Conservation (phyloP, 78 protist species). For the Planoprotostelium fungivorum region DNA sequence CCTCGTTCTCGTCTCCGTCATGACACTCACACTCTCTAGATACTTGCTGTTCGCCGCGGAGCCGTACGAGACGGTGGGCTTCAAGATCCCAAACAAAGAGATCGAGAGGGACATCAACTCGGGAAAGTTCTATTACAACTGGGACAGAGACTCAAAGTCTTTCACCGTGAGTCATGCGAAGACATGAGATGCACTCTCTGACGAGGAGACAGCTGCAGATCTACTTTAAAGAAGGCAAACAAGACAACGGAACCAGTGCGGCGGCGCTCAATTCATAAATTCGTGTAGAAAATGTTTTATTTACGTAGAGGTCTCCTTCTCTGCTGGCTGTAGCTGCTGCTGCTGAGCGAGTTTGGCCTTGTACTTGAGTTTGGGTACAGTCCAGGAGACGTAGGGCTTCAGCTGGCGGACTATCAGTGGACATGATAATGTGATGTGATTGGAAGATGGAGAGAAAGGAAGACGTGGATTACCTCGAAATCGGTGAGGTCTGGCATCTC, state of each 20-base stretch:
- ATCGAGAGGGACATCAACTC: conserved; percentile 48
- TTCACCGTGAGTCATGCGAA: conserved; percentile 38
- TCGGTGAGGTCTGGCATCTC: neutral
- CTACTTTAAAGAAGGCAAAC: neutral
- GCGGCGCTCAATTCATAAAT: neutral
- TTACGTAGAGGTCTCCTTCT: neutral
- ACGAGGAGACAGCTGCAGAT: neutral
- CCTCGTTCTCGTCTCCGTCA: neutral
- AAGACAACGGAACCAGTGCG: neutral
- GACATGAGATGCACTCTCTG: too few relatives aligned
- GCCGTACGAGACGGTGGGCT: conserved; percentile 97
- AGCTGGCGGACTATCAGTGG: neutral
- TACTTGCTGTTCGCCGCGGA: conserved; percentile 97
- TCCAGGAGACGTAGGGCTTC: neutral
- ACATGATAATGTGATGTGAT: too few relatives aligned
- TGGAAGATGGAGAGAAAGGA: neutral
- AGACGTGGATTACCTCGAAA: neutral
- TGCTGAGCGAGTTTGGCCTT: neutral
- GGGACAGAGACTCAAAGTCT: conserved; percentile 32
- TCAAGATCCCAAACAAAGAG: conserved; percentile 90
- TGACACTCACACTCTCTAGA: too few relatives aligned
- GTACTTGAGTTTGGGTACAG: neutral
- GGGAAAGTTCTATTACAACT: conserved; percentile 55
- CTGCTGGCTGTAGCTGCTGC: neutral
- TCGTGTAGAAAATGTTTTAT: neutral